Evolutionary conservation across 495 filamentous ascomycete genomes (phyloP), one percentile per base, ranked within the genome.

Genomic region (Xylaria telfairii): DNA sequence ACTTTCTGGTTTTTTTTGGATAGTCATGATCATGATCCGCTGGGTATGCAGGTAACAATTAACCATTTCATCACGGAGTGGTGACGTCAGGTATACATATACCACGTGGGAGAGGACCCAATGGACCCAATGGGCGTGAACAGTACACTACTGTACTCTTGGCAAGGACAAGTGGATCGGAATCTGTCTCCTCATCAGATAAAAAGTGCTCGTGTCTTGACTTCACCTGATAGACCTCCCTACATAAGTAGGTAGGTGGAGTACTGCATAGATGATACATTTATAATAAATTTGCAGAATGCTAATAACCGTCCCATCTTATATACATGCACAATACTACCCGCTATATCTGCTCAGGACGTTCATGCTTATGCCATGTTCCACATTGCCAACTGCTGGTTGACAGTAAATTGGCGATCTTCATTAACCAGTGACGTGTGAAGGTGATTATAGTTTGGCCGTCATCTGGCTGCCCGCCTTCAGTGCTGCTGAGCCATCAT

Each of bases 401-500:
- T 61, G 54, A 34, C 21, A 65, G 26, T 61, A 34, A n/a, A 12
- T 69, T 10, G 56, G 67, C 15, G 6, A 30, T 62, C 28, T 13
- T 61, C 47, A 56, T 49, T 7, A 63, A 10, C 6, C 53, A 56
- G 9, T 19, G 49, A 39, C 28, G 26, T 39, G 17, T 57, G 65
- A 30, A 30, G 19, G 10, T 3, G 5, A 28, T 65, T 90, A 92
- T 80, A 92, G 77, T 83, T 92, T 93, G 67, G 89, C 79, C 61
- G 88, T 75, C 88, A 92, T 85, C 79, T 88, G 82, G 77, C 86
- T 84, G 60, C 92, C 90, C 76, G 88, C 87, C 76, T 90, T 82
- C 71, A 97, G 74, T 78, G 87, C 87, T 68, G 81, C 85, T 71
- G 92, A 89, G 39, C 94, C 95, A 76, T 96, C 94, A n/a, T 80